phyloP scores from a whole-genome alignment of 306 rosid species.

The Fragaria ananassa region DNA sequence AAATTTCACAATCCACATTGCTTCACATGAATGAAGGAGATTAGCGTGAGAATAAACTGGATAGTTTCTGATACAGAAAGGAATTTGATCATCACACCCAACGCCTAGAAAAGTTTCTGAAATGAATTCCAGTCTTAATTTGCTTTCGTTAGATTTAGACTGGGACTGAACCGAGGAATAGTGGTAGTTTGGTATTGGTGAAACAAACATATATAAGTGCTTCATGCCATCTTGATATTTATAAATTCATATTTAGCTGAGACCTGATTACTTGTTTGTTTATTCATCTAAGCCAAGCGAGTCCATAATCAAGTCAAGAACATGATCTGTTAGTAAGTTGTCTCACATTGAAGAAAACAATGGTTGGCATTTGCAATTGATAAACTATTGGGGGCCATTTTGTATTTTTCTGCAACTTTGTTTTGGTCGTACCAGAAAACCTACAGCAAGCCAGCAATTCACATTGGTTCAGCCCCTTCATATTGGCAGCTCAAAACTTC shows the following conservation, averaged over 20 bases:
- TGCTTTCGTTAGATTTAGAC: not conserved
- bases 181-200: not conserved
- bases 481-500: not conserved
- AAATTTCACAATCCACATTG: not conserved
- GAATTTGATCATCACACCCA: not conserved
- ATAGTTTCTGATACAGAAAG: not conserved
- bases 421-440: not conserved
- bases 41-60: not conserved
- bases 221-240: not conserved
- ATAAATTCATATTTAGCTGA: not conserved
- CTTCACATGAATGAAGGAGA: not conserved
- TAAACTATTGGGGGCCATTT: conserved; percentile 9
- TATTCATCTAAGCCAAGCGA: not conserved
- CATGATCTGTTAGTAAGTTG: conserved; percentile 38
- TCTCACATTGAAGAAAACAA: conserved; percentile 29
- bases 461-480: not conserved
- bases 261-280: not conserved
- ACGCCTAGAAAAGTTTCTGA: not conserved
- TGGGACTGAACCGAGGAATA: not conserved
- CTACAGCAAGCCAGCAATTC: not conserved
- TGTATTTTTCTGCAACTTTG: not conserved
- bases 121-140: not conserved
- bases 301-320: conserved; percentile 39
- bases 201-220: not conserved
- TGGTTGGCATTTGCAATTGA: conserved; percentile 24